Conservation (phyloP, 192 early-diverging fungal species). For the Coemansia sp. region DNA sequence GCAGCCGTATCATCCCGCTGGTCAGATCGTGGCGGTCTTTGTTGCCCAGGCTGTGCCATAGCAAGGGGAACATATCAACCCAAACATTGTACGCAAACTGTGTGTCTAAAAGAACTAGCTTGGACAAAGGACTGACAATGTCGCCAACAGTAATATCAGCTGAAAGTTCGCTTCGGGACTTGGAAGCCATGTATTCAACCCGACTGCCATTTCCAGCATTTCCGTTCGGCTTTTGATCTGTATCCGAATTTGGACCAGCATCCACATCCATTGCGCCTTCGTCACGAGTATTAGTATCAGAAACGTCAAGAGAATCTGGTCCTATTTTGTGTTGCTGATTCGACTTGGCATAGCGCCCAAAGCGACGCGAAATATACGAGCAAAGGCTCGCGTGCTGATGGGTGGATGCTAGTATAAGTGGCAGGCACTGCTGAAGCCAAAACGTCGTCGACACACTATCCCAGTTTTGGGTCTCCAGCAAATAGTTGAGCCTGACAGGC, state of each 20-base stretch:
- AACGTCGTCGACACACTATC: slow-evolving; percentile 80
- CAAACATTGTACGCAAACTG: slow-evolving; percentile 75
- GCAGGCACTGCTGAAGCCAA: slow-evolving; percentile 92
- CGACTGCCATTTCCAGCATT: background rate
- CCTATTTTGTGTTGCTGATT: background rate
- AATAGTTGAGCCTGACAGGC: slow-evolving; percentile 79
- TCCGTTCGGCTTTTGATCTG: background rate
- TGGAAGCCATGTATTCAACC: background rate
- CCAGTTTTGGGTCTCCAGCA: slow-evolving; percentile 95
- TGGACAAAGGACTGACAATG: slow-evolving; percentile 60
- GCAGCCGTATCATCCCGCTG: slow-evolving; percentile 77
- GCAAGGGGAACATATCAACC: slow-evolving; percentile 79
- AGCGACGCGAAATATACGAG: slow-evolving; percentile 14
- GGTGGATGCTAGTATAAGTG: slow-evolving; percentile 76
- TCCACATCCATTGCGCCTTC: slow-evolving; percentile 4
- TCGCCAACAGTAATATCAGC: slow-evolving; percentile 15
- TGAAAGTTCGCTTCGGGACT: background rate
- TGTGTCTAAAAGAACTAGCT: slow-evolving; percentile 67
- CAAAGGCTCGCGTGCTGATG: slow-evolving; percentile 34
- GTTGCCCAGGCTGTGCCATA: slow-evolving; percentile 71
- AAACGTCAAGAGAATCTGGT: background rate
- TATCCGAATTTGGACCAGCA: background rate
- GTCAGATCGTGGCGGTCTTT: slow-evolving; percentile 85
- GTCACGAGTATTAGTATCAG: background rate
- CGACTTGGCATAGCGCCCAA: background rate